Percentiles rank a stretch among this genome's conserved stretches.
These are phyloP conservation scores for Flaveria linearis DNA, from an alignment of 129 eudicot species.

Conservation along the genomic window DNA sequence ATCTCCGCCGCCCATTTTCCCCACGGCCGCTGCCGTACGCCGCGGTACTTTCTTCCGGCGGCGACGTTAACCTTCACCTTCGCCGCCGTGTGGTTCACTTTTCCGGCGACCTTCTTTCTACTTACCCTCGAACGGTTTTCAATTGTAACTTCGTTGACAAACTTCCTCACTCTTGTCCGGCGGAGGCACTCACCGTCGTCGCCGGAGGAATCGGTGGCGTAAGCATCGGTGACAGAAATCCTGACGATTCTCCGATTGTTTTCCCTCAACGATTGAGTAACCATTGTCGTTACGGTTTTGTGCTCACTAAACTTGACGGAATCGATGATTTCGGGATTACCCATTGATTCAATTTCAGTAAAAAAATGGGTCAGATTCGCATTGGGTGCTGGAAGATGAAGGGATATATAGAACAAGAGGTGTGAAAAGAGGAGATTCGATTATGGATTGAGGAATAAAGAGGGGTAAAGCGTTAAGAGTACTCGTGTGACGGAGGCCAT, in stretches of 20 bases:
- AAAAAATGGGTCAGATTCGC: slow-evolving; percentile 35
- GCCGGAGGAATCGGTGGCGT: slow-evolving; percentile 89
- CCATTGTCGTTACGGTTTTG: slow-evolving; percentile 44
- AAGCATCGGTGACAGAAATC: slow-evolving; percentile 73
- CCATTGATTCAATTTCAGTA: slow-evolving; percentile 10
- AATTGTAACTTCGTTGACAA: slow-evolving; percentile 58
- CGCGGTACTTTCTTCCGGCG: slow-evolving; percentile 66
- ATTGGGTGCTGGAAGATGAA: slow-evolving; percentile 5
- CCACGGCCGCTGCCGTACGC: slow-evolving; percentile 95
- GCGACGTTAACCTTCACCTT: slow-evolving; percentile 26
- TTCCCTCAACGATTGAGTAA: not conserved
- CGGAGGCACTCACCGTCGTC: slow-evolving; percentile 47
- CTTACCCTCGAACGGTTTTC: slow-evolving; percentile 28
- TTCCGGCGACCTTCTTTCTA: slow-evolving; percentile 29
- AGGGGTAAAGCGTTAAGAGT: not conserved
- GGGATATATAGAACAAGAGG: not conserved
- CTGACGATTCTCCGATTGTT: slow-evolving; percentile 40
- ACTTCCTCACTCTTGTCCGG: slow-evolving; percentile 51
- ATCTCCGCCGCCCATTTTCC: slow-evolving; percentile 99
- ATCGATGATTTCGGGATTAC: slow-evolving; percentile 29
- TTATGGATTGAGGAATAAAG: slow-evolving; percentile 24
- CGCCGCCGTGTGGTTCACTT: slow-evolving; percentile 14
- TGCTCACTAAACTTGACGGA: slow-evolving; percentile 60
- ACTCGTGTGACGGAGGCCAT: too few species aligned
- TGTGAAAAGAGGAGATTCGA: slow-evolving; percentile 43